phyloP scores from a whole-genome alignment of 768 basidiomycete genomes.

The Kwoniella sp. region DNA sequence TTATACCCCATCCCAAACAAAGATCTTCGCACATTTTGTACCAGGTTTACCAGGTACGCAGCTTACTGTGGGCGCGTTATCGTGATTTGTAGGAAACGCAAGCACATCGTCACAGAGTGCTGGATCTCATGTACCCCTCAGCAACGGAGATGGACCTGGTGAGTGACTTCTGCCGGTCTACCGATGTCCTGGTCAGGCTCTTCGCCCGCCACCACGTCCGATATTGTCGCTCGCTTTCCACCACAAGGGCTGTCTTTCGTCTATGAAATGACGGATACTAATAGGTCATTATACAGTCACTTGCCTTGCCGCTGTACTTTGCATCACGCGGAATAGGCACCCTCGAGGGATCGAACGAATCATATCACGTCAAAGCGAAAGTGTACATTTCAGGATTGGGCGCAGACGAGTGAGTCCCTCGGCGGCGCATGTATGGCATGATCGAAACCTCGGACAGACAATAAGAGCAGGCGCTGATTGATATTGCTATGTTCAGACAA shows the following conservation, averaged over 20 bases:
- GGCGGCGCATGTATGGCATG: not conserved
- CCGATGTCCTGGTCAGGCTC: no score
- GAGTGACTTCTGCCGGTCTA: conserved; percentile 54
- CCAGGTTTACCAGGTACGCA: no score
- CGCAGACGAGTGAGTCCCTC: conserved; percentile 70
- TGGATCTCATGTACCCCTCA: conserved; percentile 60
- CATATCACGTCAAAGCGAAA: conserved; percentile 73
- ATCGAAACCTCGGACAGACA: not conserved
- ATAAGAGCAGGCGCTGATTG: not conserved
- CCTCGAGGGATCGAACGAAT: conserved; percentile 58
- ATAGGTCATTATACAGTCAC: conserved; percentile 63
- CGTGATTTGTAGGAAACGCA: conserved; percentile 23
- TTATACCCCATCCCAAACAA: no score
- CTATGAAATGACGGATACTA: not conserved
- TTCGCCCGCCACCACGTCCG: no score
- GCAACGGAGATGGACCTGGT: conserved; percentile 69
- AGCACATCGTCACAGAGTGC: conserved; percentile 64
- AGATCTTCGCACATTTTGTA: no score
- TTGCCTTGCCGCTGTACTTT: conserved; percentile 89
- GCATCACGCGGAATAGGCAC: conserved; percentile 79
- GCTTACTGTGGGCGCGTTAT: no score
- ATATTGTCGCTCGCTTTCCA: no score
- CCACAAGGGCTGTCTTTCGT: no score
- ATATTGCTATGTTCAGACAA: conserved; percentile 56
- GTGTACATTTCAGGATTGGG: conserved; percentile 90